Base-by-base conservation (phyloP, 352 stramenopile genomes). In the Phytophthora capsici region DNA sequence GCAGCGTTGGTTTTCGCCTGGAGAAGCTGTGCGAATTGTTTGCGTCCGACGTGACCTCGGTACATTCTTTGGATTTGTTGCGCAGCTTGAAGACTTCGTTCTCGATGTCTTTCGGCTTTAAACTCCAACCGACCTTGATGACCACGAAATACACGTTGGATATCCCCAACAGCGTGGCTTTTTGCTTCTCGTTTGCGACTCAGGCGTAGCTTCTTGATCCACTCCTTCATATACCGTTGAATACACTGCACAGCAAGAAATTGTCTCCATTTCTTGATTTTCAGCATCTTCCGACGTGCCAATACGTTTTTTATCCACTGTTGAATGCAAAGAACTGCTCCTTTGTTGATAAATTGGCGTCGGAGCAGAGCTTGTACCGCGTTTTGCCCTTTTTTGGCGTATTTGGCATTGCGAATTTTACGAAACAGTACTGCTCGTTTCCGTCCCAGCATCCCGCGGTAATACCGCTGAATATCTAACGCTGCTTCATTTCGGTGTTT, bases 401-500 rank as follows among this genome's bases (percentile, higher is more conserved):
- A 76, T 34, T 77, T 83, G 22, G 71, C 78, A n/a, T 70, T 74
- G 19, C 75, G 77, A 40, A 93, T 87, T 69, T 91, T 91, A 20
- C 82, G 77, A 57, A 85, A 89, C 6, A 93, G 51, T 16, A 75
- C 20, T 6, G 80, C 77, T n/a, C 79, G 84, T 13, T 75, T 75
- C 1, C 84, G 73, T 7, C 84, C 84, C 2, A 70, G 55, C 50
- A 76, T 75, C 0, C 83, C 83, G n/a, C 83, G 79, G 16, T 77
- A 69, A 7, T 70, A 63, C 1, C 80, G 69, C 48, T 93, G 80
- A 44, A 91, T 80, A 13, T 26, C 4, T 4, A 52, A 12, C 5
- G 74, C 75, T 9, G 76, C 67, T 14, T 73, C 63, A 10, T 74
- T 66, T 2, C 46, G 76, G n/a, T 79, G 58, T 25, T 71, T 71